Percentiles rank a stretch among this genome's conserved stretches.
phyloP scores from a whole-genome alignment of 208 protist species.

The Trichomonas vaginalis region DNA sequence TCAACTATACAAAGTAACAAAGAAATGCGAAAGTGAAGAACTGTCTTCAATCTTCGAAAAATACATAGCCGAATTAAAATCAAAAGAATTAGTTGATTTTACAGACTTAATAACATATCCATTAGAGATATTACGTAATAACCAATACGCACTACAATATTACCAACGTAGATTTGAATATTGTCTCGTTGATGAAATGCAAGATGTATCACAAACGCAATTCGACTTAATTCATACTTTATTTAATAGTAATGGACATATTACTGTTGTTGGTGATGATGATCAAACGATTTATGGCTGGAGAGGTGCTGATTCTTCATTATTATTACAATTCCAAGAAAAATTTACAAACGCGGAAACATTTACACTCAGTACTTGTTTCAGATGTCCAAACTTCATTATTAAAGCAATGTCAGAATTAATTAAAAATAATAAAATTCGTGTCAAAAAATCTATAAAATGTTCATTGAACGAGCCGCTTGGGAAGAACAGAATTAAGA shows the following conservation, averaged over 20 bases:
- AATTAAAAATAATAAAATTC: neutral
- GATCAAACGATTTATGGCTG: conserved; percentile 22
- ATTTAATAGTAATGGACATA: neutral
- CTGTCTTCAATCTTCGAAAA: neutral
- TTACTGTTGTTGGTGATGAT: conserved; percentile 20
- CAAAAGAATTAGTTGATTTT: neutral
- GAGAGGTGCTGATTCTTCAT: neutral
- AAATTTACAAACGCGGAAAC: neutral
- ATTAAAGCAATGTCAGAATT: neutral
- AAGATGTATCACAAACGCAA: conserved; percentile 19
- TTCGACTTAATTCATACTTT: conserved; percentile 16
- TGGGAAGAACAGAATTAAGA: neutral
- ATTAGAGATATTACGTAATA: neutral
- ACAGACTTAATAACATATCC: neutral
- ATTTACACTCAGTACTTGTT: neutral
- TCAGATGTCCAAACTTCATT: neutral
- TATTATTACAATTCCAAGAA: neutral
- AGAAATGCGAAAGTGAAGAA: neutral
- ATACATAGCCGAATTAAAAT: neutral
- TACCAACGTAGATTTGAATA: neutral
- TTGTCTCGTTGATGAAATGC: conserved; percentile 16
- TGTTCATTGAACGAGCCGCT: neutral
- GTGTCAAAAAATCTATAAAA: neutral
- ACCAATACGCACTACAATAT: neutral
- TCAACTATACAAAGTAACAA: neutral